Percentiles rank a stretch among this genome's conserved stretches.
These are phyloP conservation scores for Entoloma clypeatum DNA, from an alignment of 1,284 basidiomycete genomes.

Conservation along the genomic window DNA sequence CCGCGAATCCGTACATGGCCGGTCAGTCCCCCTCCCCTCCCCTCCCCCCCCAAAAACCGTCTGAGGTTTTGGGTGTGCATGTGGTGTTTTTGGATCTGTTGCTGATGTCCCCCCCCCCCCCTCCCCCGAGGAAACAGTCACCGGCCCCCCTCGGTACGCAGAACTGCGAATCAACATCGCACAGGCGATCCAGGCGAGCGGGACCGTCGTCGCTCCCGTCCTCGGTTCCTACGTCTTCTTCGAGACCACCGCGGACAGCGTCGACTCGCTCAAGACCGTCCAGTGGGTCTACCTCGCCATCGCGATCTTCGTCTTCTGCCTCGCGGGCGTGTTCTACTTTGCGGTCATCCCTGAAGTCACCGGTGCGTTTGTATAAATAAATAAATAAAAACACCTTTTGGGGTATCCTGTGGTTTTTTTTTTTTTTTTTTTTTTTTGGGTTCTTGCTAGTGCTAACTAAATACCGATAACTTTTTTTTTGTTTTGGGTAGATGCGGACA, in stretches of 20 bases:
- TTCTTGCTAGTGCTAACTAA: background rate
- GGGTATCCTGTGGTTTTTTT: too few relatives aligned
- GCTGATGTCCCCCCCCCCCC: background rate
- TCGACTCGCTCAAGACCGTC: slow-evolving; percentile 29
- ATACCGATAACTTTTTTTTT: background rate
- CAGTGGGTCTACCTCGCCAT: slow-evolving; percentile 36
- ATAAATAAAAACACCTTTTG: too few relatives aligned
- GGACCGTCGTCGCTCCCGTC: slow-evolving; percentile 33
- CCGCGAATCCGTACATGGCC: slow-evolving; percentile 36
- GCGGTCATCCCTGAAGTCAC: slow-evolving; percentile 34
- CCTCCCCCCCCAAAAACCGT: background rate
- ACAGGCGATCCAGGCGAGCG: slow-evolving; percentile 31
- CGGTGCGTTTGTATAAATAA: slow-evolving; percentile 20
- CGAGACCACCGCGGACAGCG: slow-evolving; percentile 29
- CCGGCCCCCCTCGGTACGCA: slow-evolving; percentile 31
- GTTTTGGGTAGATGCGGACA: slow-evolving; percentile 27
- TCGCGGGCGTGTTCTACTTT: slow-evolving; percentile 32
- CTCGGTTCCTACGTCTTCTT: slow-evolving; percentile 34
- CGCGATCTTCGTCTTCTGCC: slow-evolving; percentile 32
- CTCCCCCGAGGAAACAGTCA: slow-evolving; percentile 17
- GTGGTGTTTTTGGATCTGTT: too few relatives aligned
- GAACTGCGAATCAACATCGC: slow-evolving; percentile 35
- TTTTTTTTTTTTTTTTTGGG: too few relatives aligned
- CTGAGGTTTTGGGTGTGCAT: too few relatives aligned
- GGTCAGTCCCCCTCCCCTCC: slow-evolving; percentile 17